A percentile compares a stretch with the other conserved stretches of the same genome.
These are phyloP conservation scores for Sclerotinia nivalis DNA, from an alignment of 2,329 filamentous ascomycete genomes.

Conservation along the genomic window DNA sequence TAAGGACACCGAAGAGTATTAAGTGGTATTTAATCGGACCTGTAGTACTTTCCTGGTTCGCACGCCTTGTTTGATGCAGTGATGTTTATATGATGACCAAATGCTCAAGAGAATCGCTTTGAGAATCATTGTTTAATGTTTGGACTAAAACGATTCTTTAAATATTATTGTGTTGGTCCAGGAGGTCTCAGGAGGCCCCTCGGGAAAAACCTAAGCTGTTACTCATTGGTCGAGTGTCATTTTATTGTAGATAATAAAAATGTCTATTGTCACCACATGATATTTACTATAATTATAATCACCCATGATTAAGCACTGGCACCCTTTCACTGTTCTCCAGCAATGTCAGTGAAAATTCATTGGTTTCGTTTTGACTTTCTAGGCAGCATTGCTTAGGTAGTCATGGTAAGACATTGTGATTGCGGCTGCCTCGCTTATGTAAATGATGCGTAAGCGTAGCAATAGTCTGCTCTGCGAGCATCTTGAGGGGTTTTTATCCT, in stretches of 20 bases:
- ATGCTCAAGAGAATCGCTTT: not conserved
- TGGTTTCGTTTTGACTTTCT: not conserved
- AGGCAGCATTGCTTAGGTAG: constrained; percentile 1
- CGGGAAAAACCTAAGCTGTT: not conserved
- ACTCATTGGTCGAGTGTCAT: not conserved
- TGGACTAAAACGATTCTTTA: not conserved
- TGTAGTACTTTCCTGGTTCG: not conserved
- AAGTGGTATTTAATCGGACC: not conserved
- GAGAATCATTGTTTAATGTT: not conserved
- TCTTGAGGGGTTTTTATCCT: too few species aligned
- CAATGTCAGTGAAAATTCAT: not conserved
- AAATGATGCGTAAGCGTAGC: not conserved
- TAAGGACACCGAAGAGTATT: not conserved
- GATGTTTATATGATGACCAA: not conserved
- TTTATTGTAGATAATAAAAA: not conserved
- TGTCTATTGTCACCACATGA: not conserved
- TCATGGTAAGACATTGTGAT: not conserved
- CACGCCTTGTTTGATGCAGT: not conserved
- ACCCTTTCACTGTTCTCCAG: not conserved
- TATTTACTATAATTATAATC: not conserved
- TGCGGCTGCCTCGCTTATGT: not conserved
- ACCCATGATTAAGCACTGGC: not conserved
- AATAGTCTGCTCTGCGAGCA: not conserved
- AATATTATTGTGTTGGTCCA: not conserved
- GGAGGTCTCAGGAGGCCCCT: not conserved